Base-by-base conservation (phyloP, 345 rosid genomes). In the Psidium friedrichsthalianum region DNA sequence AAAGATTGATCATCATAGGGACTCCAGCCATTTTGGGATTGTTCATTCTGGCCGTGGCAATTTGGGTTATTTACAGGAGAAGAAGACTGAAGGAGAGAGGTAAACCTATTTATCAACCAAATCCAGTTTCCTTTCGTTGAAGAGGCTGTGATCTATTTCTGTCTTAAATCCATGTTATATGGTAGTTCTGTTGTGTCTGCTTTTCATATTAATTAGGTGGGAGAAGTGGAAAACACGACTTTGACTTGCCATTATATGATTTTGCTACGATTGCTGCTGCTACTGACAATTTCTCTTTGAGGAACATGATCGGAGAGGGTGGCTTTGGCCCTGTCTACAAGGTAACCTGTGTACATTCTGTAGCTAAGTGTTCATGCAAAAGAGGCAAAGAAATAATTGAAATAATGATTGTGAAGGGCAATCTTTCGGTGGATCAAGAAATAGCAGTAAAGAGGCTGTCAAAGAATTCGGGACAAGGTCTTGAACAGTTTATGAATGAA, bases 261-360 rank as follows among this genome's bases (percentile, higher is more conserved):
- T 91, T 91, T 61, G 89, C 88, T 52, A 88, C 85, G 21, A 89
- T 92, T 69, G 89, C 89, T 24, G 82, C 85, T 55, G 94, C 94
- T 32, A 89, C 93, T 3, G 83, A 90, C 86, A 86, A 87, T 54
- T 93, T 93, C 74, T 87, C 91, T 3, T 54, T 57, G 36, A 80
- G 57, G 84, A 91, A 91, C 83, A 88, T 90, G 88, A 90, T 91
- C 32, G 92, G 95, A 40, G 90, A 90, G 82, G 93, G 95, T 64
- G 93, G 93, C 82, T 93, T 90, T 82, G 93, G 93, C 56, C 86
- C 91, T 85, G 94, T 90, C 29, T 90, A 90, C 88, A 91, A 88
- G 92, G 91, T 91, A 13, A 15, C 40, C 47, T 32, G 6, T 18
- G 78, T 69, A 69, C 78, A 36, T 69, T 69, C 0, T 18, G 13